Conservation (phyloP, 352 stramenopile species). For the Phytophthora hibernalis region DNA sequence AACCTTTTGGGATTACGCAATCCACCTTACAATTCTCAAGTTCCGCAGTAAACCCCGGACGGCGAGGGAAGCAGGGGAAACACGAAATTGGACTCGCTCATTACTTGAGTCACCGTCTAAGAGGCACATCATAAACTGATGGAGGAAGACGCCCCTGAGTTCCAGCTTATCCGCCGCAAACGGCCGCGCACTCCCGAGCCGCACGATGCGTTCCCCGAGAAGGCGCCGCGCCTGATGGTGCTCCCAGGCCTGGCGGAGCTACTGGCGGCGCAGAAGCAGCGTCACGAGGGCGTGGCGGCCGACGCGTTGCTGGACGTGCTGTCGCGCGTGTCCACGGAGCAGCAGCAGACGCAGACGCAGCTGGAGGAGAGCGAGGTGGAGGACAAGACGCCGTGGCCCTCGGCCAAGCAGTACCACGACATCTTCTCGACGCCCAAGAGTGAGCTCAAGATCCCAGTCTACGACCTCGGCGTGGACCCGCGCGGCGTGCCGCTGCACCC, state of each 20-base stretch:
- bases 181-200: constrained; percentile 43
- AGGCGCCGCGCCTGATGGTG: constrained; percentile 38
- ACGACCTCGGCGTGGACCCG: constrained; percentile 75
- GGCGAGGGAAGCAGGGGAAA: constrained; percentile 50
- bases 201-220: constrained; percentile 17
- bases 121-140: constrained; percentile 19
- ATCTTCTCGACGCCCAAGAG: constrained; percentile 52
- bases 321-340: constrained; percentile 28
- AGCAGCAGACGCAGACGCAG: constrained; percentile 16
- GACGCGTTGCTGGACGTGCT: constrained; percentile 25
- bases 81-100: constrained; percentile 44
- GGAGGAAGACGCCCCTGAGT: constrained; percentile 25
- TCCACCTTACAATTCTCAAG: not conserved
- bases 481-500: constrained; percentile 75
- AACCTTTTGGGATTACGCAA: not conserved
- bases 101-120: constrained; percentile 35
- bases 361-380: constrained; percentile 50
- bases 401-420: constrained; percentile 67
- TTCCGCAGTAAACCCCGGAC: constrained; percentile 24
- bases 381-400: constrained; percentile 83
- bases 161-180: constrained; percentile 56
- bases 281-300: constrained; percentile 18
- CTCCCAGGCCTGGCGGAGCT: constrained; percentile 52
- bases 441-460: constrained; percentile 59
- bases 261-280: constrained; percentile 46